phyloP scores from a whole-genome alignment of 768 basidiomycete genomes.

The Jaapia argillacea region DNA sequence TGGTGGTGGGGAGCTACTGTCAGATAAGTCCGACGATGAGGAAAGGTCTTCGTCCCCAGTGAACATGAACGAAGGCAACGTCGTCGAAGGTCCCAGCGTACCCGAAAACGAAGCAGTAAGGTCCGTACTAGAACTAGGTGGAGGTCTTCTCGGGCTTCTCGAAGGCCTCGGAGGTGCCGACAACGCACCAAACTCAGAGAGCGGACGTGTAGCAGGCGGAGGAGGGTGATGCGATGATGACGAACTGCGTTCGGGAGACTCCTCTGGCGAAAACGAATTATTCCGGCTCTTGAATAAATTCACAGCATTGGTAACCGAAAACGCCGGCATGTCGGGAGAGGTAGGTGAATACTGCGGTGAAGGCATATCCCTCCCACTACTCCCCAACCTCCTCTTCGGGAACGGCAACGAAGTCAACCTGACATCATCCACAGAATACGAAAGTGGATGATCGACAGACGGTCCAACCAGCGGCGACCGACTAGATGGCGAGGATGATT shows the following conservation, averaged over 20 bases:
- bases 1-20: not conserved
- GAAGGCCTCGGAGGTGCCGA: conserved; percentile 10
- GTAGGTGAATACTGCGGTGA: too few species aligned
- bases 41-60: not conserved
- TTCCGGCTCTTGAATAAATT: too few species aligned
- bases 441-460: too few species aligned
- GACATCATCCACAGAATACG: too few species aligned
- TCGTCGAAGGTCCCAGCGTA: not conserved
- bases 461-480: too few species aligned
- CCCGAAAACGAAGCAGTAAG: not conserved
- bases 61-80: not conserved
- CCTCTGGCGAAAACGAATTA: too few species aligned
- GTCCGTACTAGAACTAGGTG: not conserved
- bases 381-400: not conserved
- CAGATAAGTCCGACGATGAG: not conserved
- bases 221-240: too few species aligned
- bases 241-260: too few species aligned
- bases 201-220: too few species aligned
- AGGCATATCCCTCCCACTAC: not conserved
- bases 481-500: too few species aligned
- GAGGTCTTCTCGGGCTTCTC: conserved; percentile 7
- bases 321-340: conserved; percentile 40
- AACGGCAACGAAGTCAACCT: conserved; percentile 1
- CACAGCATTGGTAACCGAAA: conserved; percentile 34
- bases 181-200: not conserved